These are phyloP conservation scores for Gigaspora rosea DNA, from an alignment of 192 early-diverging fungal species.

Conservation along the genomic window DNA sequence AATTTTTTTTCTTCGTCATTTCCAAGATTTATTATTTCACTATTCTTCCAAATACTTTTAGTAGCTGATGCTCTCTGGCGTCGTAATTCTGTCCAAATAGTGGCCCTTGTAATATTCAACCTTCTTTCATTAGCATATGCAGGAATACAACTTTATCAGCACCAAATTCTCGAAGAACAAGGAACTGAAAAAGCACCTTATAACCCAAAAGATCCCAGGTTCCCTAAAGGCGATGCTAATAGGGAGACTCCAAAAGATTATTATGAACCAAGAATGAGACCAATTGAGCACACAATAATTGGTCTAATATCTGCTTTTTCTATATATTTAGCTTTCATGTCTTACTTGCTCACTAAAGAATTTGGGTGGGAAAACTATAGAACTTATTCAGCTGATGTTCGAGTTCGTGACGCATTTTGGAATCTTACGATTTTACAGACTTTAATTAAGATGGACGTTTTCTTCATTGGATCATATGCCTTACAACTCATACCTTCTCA, in stretches of 20 bases:
- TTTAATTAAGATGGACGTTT: no score
- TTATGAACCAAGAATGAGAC: slow-evolving; percentile 38
- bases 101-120: no score
- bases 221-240: no score
- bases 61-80: not conserved
- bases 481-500: no score
- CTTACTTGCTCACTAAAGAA: no score
- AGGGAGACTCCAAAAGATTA: slow-evolving; percentile 20
- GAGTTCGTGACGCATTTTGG: slow-evolving; percentile 40
- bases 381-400: slow-evolving; percentile 45
- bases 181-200: not conserved
- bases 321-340: slow-evolving; percentile 25
- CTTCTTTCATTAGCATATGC: slow-evolving; percentile 70
- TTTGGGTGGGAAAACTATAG: slow-evolving; percentile 55
- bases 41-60: slow-evolving; percentile 11
- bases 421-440: slow-evolving; percentile 40
- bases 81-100: slow-evolving; percentile 91
- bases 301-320: slow-evolving; percentile 42
- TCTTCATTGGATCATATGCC: no score
- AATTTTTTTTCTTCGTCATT: not conserved
- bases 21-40: slow-evolving; percentile 20
- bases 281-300: slow-evolving; percentile 48
- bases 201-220: not conserved
- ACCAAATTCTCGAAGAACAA: slow-evolving; percentile 23
- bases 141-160: slow-evolving; percentile 61